Evolutionary conservation across 208 protist genomes (phyloP).

Genomic region (Trypanosoma rangeli): DNA sequence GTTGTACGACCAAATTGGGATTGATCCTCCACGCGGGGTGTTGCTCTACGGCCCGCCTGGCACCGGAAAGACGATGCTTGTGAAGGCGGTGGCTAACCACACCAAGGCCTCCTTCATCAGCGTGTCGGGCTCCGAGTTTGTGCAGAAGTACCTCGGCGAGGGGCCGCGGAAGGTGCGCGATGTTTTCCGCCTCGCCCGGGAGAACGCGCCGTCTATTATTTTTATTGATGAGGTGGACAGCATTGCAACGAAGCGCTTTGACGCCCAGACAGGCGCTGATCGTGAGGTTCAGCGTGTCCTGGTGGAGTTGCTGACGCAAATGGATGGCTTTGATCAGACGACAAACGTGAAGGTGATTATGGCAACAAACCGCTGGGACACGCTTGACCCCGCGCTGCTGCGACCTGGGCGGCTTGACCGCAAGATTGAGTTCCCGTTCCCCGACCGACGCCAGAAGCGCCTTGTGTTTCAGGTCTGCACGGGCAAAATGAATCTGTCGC

Average conservation of each 20-base stretch:
- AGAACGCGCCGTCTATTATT: conserved; percentile 99
- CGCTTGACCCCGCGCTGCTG: conserved; percentile 98
- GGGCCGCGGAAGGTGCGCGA: conserved; percentile 99
- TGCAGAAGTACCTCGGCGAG: conserved; percentile 99
- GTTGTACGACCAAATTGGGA: conserved; percentile 99
- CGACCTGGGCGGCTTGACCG: conserved; percentile 96
- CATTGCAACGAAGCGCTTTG: conserved; percentile 99
- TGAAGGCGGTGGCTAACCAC: conserved; percentile 99
- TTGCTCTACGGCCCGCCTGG: conserved; percentile 98
- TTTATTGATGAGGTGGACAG: conserved; percentile 99
- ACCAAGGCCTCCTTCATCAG: conserved; percentile 98
- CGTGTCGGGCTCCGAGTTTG: conserved; percentile 99
- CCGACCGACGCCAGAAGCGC: conserved; percentile 98
- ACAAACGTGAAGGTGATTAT: conserved; percentile 99
- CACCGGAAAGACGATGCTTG: conserved; percentile 99
- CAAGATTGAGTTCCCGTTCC: conserved; percentile 99
- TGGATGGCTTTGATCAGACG: conserved; percentile 99
- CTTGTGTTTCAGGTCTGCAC: conserved; percentile 99
- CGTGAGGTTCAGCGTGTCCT: conserved; percentile 99
- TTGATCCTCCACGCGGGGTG: conserved; percentile 99
- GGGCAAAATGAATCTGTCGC: conserved; percentile 98
- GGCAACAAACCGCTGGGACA: conserved; percentile 99
- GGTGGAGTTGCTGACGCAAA: conserved; percentile 99
- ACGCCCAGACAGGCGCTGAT: conserved; percentile 99
- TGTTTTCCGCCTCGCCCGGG: conserved; percentile 97